These are phyloP conservation scores for Haematococcus lacustris DNA, from an alignment of 139 green algal species.

Conservation along the genomic window DNA sequence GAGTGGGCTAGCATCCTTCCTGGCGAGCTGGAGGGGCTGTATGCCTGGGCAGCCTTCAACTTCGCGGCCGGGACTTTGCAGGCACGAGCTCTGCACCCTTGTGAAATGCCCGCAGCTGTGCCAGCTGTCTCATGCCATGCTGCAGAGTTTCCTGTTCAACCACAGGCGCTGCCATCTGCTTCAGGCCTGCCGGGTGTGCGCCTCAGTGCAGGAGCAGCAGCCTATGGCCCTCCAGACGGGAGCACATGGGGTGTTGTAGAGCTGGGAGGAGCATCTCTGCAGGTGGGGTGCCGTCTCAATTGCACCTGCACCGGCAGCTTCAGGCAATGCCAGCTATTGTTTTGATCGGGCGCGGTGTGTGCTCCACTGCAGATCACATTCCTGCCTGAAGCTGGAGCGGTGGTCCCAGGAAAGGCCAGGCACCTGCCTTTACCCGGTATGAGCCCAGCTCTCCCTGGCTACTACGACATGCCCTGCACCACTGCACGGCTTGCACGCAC, in stretches of 20 bases:
- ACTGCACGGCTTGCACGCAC: too few relatives aligned
- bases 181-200: too few relatives aligned
- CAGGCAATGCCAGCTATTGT: not conserved
- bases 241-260: slow-evolving; percentile 31
- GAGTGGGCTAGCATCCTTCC: slow-evolving; percentile 21
- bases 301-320: too few relatives aligned
- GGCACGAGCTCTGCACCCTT: too few relatives aligned
- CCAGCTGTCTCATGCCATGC: too few relatives aligned
- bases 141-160: too few relatives aligned
- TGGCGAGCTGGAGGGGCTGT: slow-evolving; percentile 39
- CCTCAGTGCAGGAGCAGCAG: too few relatives aligned
- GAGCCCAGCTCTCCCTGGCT: too few relatives aligned
- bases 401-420: not conserved
- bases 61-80: slow-evolving; percentile 39
- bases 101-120: too few relatives aligned
- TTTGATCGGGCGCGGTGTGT: not conserved
- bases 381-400: slow-evolving; percentile 4
- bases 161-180: too few relatives aligned
- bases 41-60: slow-evolving; percentile 39
- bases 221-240: not conserved
- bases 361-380: slow-evolving; percentile 15
- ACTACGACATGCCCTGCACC: too few relatives aligned
- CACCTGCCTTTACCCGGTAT: too few relatives aligned
- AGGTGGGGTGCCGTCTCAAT: slow-evolving; percentile 11
- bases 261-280: slow-evolving; percentile 38